Evolutionary conservation across 176 grass and related monocot genomes (phyloP).

Genomic region (Juncus inflexus): DNA sequence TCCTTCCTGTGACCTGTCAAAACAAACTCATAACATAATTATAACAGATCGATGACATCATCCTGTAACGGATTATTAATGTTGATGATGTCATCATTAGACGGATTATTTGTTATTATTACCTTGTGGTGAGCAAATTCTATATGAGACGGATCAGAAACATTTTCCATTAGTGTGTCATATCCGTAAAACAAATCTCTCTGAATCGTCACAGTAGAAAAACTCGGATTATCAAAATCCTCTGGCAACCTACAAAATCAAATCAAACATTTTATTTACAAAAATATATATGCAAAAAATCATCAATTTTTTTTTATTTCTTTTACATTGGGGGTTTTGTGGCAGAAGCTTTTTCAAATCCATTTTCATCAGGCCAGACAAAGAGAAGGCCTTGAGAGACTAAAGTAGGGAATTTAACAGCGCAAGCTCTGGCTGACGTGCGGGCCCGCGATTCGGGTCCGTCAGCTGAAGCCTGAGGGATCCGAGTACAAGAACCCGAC

Average conservation of each 20-base stretch:
- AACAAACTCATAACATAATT: background rate
- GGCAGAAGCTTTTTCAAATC: constrained; percentile 65
- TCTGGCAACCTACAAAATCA: constrained; percentile 63
- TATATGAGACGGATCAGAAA: constrained; percentile 93
- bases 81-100: no score
- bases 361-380: constrained; percentile 93
- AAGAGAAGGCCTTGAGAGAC: constrained; percentile 87
- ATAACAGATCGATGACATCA: background rate
- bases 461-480: constrained; percentile 73
- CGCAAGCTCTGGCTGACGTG: constrained; percentile 56
- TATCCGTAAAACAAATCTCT: constrained; percentile 92
- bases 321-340: constrained; percentile 73
- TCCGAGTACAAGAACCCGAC: constrained; percentile 61
- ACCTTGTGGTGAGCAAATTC: constrained; percentile 99
- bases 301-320: no score
- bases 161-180: constrained; percentile 95
- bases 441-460: constrained; percentile 54
- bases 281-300: background rate
- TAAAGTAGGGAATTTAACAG: constrained; percentile 72
- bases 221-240: constrained; percentile 77
- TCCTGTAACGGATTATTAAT: background rate
- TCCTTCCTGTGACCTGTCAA: constrained; percentile 80
- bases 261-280: constrained; percentile 6
- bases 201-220: constrained; percentile 91
- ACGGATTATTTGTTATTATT: background rate